These are phyloP conservation scores for Rhynchosporium secalis DNA, from an alignment of 2,329 filamentous ascomycete species.

Conservation along the genomic window DNA sequence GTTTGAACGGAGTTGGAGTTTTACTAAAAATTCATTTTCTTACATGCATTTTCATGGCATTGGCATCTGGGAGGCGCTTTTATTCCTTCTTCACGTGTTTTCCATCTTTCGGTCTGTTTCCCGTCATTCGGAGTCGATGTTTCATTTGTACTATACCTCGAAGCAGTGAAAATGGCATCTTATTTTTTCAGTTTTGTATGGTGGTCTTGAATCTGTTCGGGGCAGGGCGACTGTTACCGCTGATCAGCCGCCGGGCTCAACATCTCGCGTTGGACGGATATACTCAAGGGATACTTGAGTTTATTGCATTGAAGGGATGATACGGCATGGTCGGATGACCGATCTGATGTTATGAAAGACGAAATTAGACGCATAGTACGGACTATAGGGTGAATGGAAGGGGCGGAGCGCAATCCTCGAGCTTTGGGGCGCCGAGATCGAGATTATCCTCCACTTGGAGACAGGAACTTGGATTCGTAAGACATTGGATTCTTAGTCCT, in stretches of 20 bases:
- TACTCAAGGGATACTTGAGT: slow-evolving; percentile 7
- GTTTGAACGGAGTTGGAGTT: slow-evolving; percentile 30
- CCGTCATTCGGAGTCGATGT: neutral
- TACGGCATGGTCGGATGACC: neutral
- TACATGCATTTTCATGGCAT: slow-evolving; percentile 3
- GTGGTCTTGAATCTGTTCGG: neutral
- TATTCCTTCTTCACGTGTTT: neutral
- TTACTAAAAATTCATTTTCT: slow-evolving; percentile 13
- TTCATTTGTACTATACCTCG: slow-evolving; percentile 9
- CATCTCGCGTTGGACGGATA: neutral
- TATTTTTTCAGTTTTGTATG: neutral
- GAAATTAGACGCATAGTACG: neutral
- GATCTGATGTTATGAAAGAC: slow-evolving; percentile 17
- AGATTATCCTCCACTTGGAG: neutral
- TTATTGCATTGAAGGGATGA: neutral
- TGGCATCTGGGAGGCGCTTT: slow-evolving; percentile 16
- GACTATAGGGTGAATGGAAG: neutral
- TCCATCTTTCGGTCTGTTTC: too few relatives aligned
- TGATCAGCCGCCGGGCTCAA: neutral
- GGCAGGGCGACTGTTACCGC: neutral
- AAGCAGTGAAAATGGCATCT: neutral
- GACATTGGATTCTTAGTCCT: neutral
- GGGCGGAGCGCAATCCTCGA: neutral
- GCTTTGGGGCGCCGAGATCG: neutral
- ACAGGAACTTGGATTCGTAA: slow-evolving; percentile 1